Evolutionary conservation across 257 asterid genomes (phyloP).

Genomic region (Solanum piurae): DNA sequence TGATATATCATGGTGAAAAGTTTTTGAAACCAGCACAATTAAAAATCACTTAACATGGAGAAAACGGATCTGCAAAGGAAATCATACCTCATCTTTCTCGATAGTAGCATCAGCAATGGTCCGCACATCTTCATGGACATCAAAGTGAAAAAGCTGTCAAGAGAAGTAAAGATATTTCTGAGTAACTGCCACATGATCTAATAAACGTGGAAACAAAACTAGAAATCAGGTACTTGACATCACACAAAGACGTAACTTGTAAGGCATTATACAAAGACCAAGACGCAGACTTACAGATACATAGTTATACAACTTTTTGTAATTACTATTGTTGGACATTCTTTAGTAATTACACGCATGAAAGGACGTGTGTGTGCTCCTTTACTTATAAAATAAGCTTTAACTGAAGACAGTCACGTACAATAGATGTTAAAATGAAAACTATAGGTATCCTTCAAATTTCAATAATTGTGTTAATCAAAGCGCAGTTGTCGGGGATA

Average conservation of each 20-base stretch:
- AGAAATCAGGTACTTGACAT: background rate
- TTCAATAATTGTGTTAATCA: background rate
- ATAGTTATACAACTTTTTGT: background rate
- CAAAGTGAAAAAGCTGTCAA: conserved; percentile 92
- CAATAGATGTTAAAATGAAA: background rate
- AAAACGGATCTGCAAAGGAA: background rate
- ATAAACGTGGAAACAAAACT: background rate
- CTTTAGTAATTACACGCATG: background rate
- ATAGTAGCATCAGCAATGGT: conserved; percentile 91
- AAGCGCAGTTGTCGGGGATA: background rate
- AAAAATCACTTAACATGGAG: background rate
- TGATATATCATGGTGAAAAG: background rate
- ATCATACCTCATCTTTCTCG: conserved; percentile 93
- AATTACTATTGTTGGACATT: background rate
- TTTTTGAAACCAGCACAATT: background rate
- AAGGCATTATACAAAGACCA: background rate
- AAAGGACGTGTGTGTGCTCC: background rate
- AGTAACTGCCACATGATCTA: background rate
- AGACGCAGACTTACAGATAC: background rate
- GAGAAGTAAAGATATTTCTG: background rate
- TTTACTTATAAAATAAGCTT: background rate
- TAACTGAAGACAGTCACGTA: background rate
- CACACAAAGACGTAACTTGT: background rate
- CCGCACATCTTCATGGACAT: conserved; percentile 97
- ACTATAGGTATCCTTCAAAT: background rate